Base-by-base conservation (phyloP, 495 filamentous ascomycete genomes). In the Neurospora tetrasperma region DNA sequence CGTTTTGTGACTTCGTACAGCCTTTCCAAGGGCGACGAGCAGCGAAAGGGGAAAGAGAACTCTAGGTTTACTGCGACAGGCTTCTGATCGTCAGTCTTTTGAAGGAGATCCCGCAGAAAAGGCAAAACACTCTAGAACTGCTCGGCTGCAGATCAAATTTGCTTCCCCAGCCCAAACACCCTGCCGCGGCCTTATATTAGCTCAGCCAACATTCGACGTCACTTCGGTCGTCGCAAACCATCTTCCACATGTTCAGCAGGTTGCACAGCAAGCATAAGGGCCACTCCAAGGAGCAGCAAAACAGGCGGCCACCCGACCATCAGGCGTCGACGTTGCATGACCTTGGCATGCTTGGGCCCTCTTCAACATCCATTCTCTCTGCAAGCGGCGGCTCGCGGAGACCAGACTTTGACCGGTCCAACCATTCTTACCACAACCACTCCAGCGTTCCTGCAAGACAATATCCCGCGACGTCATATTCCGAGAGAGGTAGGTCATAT, bases 171-270 rank as follows among this genome's bases (percentile, higher is more conserved):
- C 16, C 44, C 23, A 59, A 41, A 46, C 41, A 41, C 42, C 23
- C 70, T n/a, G 18, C 70, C 40, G 27, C 70, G 44, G 27, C 27
- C 75, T 23, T 42, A 69, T 9, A 43, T 31, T 41, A 71, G 48
- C 70, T 14, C 41, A 69, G 70, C 71, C 42, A 31, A 66, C 46
- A 39, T 74, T 39, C n/a, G 66, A 43, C 74, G 39, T 72, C 75
- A 59, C 44, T 73, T 42, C 70, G 46, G 48, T 71, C 43, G 73
- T 71, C 70, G 69, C 27, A 71, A 72, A 71, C 68, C 43, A 20
- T 75, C 71, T 35, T 77, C 76, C 83, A 84, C 83, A 86, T 86
- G 84, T 86, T 86, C 75, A 82, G 77, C 80, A 83, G 84, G 82
- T 85, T 83, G 70, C 82, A 82, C 72, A 79, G 78, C 71, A 82